phyloP scores from a whole-genome alignment of 129 eudicot genomes.

The Apium graveolens region DNA sequence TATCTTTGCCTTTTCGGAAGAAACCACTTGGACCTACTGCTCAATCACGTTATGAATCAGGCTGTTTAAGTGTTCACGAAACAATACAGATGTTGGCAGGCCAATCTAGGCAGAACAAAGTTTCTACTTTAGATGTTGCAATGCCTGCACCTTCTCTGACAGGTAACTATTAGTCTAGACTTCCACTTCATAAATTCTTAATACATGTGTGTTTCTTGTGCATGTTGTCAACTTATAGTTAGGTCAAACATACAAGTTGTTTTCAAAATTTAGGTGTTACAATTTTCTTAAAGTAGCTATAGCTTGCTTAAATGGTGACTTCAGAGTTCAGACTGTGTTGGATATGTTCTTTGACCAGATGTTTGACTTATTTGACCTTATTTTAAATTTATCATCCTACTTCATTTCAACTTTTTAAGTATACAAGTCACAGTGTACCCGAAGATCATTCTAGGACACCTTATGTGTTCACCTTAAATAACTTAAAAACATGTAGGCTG shows the following conservation, averaged over 20 bases:
- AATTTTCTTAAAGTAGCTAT: neutral
- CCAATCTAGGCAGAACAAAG: slow-evolving; percentile 70
- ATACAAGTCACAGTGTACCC: neutral
- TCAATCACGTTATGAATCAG: slow-evolving; percentile 34
- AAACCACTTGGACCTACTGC: slow-evolving; percentile 44
- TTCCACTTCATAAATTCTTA: neutral
- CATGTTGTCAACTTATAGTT: neutral
- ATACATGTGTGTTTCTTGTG: neutral
- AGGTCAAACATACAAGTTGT: neutral
- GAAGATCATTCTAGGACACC: neutral
- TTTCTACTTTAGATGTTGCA: slow-evolving; percentile 54
- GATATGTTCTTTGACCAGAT: neutral
- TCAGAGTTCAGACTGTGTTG: neutral
- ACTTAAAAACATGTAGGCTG: neutral
- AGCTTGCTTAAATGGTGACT: neutral
- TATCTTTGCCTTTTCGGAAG: slow-evolving; percentile 83
- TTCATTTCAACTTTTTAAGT: neutral
- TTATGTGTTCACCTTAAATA: neutral
- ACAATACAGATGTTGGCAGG: slow-evolving; percentile 64
- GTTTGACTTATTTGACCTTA: neutral
- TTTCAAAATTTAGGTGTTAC: neutral
- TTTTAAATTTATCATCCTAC: neutral
- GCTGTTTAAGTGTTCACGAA: slow-evolving; percentile 51
- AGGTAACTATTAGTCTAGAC: slow-evolving; percentile 32
- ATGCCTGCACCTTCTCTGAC: slow-evolving; percentile 75